A percentile compares a stretch with the other conserved stretches of the same genome.
These are phyloP conservation scores for Tephrocybe sp. DNA, from an alignment of 768 basidiomycete genomes.

Conservation along the genomic window DNA sequence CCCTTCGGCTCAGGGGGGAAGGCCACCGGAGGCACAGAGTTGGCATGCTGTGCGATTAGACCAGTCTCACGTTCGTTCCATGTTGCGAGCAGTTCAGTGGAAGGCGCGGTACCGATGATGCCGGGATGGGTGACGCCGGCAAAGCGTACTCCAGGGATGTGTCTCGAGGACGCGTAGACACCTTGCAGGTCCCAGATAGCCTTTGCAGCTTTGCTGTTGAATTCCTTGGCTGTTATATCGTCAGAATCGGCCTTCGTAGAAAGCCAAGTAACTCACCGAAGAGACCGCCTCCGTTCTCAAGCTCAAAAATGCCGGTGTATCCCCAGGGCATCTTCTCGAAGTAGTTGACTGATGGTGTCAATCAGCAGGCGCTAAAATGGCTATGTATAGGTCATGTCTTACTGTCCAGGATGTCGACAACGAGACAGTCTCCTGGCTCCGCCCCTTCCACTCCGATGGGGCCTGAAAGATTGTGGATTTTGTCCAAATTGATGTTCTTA, in stretches of 20 bases:
- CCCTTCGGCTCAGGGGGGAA: slow-evolving; percentile 60
- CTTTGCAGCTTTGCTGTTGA: slow-evolving; percentile 70
- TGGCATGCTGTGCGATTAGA: slow-evolving; percentile 53
- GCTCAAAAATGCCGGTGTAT: slow-evolving; percentile 77
- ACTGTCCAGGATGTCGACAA: slow-evolving; percentile 82
- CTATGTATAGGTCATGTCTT: no score
- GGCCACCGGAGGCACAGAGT: slow-evolving; percentile 63
- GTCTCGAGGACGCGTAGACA: slow-evolving; percentile 70
- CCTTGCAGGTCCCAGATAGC: slow-evolving; percentile 83
- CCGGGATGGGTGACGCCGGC: slow-evolving; percentile 79
- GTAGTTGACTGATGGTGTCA: slow-evolving; percentile 62
- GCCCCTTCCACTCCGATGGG: slow-evolving; percentile 76
- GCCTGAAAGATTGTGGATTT: slow-evolving; percentile 75
- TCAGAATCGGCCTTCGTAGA: background rate
- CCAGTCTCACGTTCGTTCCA: slow-evolving; percentile 76
- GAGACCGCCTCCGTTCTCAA: slow-evolving; percentile 70
- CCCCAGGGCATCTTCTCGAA: slow-evolving; percentile 84
- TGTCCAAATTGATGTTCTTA: slow-evolving; percentile 60
- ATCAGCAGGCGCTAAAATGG: no score
- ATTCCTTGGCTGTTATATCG: slow-evolving; percentile 50
- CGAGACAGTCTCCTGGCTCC: slow-evolving; percentile 77
- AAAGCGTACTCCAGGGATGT: slow-evolving; percentile 79
- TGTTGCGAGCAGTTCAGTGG: slow-evolving; percentile 64
- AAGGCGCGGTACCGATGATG: slow-evolving; percentile 76
- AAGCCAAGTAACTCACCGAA: slow-evolving; percentile 43